Base-by-base conservation (phyloP, 2,329 filamentous ascomycete genomes). In the Coccinonectria pachysandricola region DNA sequence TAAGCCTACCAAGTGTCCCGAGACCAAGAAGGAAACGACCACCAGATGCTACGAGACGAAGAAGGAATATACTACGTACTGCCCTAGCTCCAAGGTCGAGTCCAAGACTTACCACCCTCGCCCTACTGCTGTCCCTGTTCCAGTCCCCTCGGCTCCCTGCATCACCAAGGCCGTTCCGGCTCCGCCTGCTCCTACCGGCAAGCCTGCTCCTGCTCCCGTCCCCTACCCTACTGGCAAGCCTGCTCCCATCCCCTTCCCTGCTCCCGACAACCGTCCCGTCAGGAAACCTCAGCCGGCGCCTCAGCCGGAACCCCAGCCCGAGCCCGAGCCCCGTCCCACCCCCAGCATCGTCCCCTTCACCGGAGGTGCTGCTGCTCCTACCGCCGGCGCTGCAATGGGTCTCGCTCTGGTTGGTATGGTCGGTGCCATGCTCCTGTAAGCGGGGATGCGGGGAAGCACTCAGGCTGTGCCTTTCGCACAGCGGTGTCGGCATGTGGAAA, bases 341-440 rank as follows among this genome's bases (percentile, higher is more conserved):
- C n/a, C n/a, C n/a, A n/a, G n/a, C n/a, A n/a, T n/a, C n/a, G n/a
- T n/a, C n/a, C n/a, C n/a, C n/a, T n/a, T n/a, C n/a, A n/a, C n/a
- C n/a, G n/a, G n/a, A n/a, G n/a, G n/a, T n/a, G n/a, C n/a, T n/a
- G n/a, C n/a, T n/a, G 27, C 28, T 8, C 23, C 26, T 21, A 32
- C 32, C 6, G 12, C 27, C n/a, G 11, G 14, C n/a, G 14, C n/a
- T n/a, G n/a, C n/a, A n/a, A n/a, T n/a, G n/a, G 19, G 30, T 21
- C 19, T 36, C 10, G 26, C 30, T 7, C 3, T 45, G 23, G 36
- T 28, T 8, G 39, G 32, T 10, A 12, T 45, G 24, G 23, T 15
- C 20, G 21, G 25, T 10, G 25, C 37, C 14, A 18, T 37, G 15
- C 26, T 43, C 19, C 22, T 46, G 23, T 46, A 35, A 27, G 15